Percentiles rank a stretch among this genome's conserved stretches.
Conservation (phyloP, 306 rosid species). For the Aeschynomene evenia region DNA sequence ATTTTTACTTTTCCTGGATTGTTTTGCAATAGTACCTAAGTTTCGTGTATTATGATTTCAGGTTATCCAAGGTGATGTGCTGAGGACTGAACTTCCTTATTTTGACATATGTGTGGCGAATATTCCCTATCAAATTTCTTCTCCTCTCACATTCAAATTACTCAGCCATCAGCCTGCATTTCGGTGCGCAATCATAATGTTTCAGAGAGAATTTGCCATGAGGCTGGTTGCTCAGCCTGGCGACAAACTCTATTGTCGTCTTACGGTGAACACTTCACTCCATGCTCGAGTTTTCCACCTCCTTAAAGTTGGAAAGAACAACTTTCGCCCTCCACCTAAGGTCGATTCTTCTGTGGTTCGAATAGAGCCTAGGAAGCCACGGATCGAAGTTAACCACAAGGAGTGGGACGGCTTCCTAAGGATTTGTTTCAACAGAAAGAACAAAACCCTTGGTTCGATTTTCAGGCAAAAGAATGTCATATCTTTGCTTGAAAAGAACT, state of each 20-base stretch:
- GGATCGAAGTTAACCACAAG: slow-evolving; percentile 67
- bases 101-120: slow-evolving; percentile 93
- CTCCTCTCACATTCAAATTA: slow-evolving; percentile 96
- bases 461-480: slow-evolving; percentile 85
- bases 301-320: slow-evolving; percentile 89
- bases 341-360: slow-evolving; percentile 91
- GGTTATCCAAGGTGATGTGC: slow-evolving; percentile 89
- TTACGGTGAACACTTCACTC: slow-evolving; percentile 82
- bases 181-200: slow-evolving; percentile 92
- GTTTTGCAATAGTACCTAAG: neutral
- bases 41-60: slow-evolving; percentile 26
- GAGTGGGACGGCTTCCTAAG: slow-evolving; percentile 95
- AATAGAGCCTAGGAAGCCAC: slow-evolving; percentile 83
- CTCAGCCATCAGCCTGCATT: slow-evolving; percentile 73
- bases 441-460: slow-evolving; percentile 87
- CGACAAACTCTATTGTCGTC: slow-evolving; percentile 88
- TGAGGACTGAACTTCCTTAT: slow-evolving; percentile 83
- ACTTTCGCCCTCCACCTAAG: slow-evolving; percentile 90
- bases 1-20: neutral
- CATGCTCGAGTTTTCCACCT: slow-evolving; percentile 84
- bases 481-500: slow-evolving; percentile 75
- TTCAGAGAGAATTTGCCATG: slow-evolving; percentile 93
- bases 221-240: slow-evolving; percentile 94
- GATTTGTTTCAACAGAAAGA: slow-evolving; percentile 82
- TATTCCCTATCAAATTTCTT: slow-evolving; percentile 92